Base-by-base conservation (phyloP, 1,139 yeast genomes). In the Candida pseudoviswanathii region DNA sequence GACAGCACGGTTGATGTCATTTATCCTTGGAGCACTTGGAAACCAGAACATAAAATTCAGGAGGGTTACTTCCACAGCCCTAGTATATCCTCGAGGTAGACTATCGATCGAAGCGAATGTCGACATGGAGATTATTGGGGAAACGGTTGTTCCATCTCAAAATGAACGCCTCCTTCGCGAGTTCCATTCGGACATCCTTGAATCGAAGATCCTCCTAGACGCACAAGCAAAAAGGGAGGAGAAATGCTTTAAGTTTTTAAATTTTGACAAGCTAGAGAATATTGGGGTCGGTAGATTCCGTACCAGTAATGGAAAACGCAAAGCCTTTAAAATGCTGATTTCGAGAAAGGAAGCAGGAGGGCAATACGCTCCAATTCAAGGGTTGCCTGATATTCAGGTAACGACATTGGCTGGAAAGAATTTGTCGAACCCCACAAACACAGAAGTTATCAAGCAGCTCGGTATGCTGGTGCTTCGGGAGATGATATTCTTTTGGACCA, bases 381-480 rank as follows among this genome's bases (percentile, higher is more conserved):
- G 40, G 3, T 34, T 42, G 7, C 31, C 37, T 1, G 24, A 41
- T 4, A n/a, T 46, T 3, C 27, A 25, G 27, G 39, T 46, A 9
- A 39, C 25, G 10, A 30, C 29, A 4, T 9, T 30, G 3, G 44
- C 42, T 21, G 42, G 46, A 9, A 25, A 26, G n/a, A 48, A 45
- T 29, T 48, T 45, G 24, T 11, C 29, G 8, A 48, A 45, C 36
- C 41, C 48, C 10, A 48, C 51, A 29, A 43, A 42, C 9, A 33
- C 33, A 31, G 44, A 24, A 29, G 40, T 39, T 9, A 38, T 48
- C 32, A 43, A 48, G 24, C 43, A 32, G 10, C 39, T 48, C 34
- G 51, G 51, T 8, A n/a, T 16, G 10, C 51, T 48, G 51, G 25
- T 48, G 32, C 22, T 43, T 16, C 27, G 31, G 3, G 51, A 48